These are phyloP conservation scores for Geotrichum bryndzae DNA, from an alignment of 1,139 yeast genomes.

Conservation along the genomic window DNA sequence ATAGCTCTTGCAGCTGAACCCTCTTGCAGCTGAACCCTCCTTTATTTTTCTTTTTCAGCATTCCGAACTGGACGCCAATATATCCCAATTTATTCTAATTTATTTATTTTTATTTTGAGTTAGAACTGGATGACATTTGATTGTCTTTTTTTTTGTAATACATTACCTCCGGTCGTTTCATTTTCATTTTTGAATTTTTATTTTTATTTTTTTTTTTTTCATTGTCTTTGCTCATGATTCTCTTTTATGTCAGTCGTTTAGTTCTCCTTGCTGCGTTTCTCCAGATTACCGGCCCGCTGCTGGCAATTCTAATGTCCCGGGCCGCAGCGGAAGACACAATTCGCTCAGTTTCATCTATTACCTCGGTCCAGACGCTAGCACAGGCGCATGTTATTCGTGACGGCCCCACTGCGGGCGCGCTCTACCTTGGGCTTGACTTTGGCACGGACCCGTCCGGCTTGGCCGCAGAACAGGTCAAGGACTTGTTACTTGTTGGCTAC, in stretches of 20 bases:
- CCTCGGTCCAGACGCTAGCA: constrained; percentile 15
- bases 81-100: too few relatives aligned
- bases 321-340: background rate
- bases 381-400: constrained; percentile 63
- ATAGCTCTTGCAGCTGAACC: too few relatives aligned
- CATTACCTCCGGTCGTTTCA: background rate
- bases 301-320: background rate
- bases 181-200: background rate
- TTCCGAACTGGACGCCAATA: too few relatives aligned
- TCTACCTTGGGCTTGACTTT: constrained; percentile 55
- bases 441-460: constrained; percentile 47
- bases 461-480: constrained; percentile 41
- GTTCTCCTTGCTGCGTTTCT: background rate
- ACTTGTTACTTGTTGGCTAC: constrained; percentile 54
- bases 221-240: background rate
- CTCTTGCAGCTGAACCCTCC: too few relatives aligned
- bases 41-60: too few relatives aligned
- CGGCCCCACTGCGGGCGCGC: constrained; percentile 52
- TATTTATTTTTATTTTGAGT: too few relatives aligned
- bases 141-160: background rate
- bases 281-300: background rate
- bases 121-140: background rate
- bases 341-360: background rate
- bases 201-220: background rate
- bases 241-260: background rate